Evolutionary conservation across 176 grass and related monocot genomes (phyloP), one percentile per base, ranked within the genome.

Genomic region (Phyllostachys edulis): DNA sequence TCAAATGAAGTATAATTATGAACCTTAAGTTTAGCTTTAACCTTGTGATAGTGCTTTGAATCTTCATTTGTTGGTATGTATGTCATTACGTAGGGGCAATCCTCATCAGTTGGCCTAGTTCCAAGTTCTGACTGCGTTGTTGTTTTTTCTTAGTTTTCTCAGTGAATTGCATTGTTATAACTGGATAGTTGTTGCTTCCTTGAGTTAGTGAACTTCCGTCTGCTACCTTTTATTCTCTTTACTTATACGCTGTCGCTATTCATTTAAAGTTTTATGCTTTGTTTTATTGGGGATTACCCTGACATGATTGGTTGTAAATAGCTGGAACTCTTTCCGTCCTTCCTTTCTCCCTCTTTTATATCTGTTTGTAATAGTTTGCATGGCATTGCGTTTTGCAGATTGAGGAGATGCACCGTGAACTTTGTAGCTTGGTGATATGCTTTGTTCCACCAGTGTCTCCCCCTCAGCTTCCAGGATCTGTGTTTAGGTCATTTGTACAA

Each of bases 401-500:
- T 85, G 94, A 96, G 54, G 94, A 93, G 75, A 93, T 91, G 89
- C 94, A 96, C 69, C 74, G 78, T 44, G 86, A 86, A 20, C 84
- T 96, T 74, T 96, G 94, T 79, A 88, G 84, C 75, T 88, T 96
- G 81, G 86, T 93, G 47, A 91, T 96, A 80, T 80, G 60, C 56
- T 96, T 96, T 79, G 79, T 85, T 9, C 94, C 94, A 80, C 89
- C 87, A 63, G 81, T 71, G 0, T 81, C 62, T 38, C 84, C 84
- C 5, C 73, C 72, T 68, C 82, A 83, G 81, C 79, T 72, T 78
- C 94, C 88, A 70, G 94, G 94, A 24, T 91, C 91, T 73, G 87
- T 96, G 61, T 96, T 96, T 80, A 85, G 86, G 21, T 84, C 87
- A 50, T 93, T 96, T 64, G 78, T 96, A 73, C 94, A 93, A 77